Conservation (phyloP, 106 monocot species). For the Platanthera guangdongensis region DNA sequence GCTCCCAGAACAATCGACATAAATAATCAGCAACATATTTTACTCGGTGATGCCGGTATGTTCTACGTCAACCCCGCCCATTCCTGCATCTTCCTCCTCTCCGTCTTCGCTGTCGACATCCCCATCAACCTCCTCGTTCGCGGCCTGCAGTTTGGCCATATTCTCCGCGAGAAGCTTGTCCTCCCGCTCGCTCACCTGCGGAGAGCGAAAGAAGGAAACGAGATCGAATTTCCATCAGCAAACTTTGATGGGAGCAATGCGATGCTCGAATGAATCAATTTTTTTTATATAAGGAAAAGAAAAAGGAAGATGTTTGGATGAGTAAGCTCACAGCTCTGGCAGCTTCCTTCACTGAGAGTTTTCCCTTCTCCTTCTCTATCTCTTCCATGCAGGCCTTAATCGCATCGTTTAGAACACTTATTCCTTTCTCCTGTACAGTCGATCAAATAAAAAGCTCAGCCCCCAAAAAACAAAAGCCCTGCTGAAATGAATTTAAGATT, state of each 20-base stretch:
- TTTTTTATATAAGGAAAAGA: no score
- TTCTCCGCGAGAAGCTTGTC: constrained; percentile 73
- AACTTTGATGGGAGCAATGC: not conserved
- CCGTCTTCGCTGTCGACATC: constrained; percentile 37
- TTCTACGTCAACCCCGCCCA: constrained; percentile 50
- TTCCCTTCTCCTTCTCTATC: constrained; percentile 70
- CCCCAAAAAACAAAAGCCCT: no score
- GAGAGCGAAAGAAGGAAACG: not conserved
- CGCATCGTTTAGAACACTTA: constrained; percentile 52
- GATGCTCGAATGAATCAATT: no score
- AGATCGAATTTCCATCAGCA: not conserved
- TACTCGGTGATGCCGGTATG: constrained; percentile 17
- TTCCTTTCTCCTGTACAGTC: constrained; percentile 62
- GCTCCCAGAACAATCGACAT: no score
- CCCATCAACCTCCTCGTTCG: constrained; percentile 62
- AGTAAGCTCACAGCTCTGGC: constrained; percentile 72
- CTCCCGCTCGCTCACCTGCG: constrained; percentile 63
- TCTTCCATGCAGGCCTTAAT: constrained; percentile 64
- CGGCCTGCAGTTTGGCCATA: constrained; percentile 44
- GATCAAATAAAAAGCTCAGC: no score
- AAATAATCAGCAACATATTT: not conserved
- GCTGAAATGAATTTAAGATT: no score
- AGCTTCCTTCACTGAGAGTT: constrained; percentile 72
- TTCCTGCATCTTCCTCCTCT: constrained; percentile 73
- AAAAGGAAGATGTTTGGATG: not conserved